phyloP scores from a whole-genome alignment of 345 rosid species.

The Eucalyptus fibrosa region DNA sequence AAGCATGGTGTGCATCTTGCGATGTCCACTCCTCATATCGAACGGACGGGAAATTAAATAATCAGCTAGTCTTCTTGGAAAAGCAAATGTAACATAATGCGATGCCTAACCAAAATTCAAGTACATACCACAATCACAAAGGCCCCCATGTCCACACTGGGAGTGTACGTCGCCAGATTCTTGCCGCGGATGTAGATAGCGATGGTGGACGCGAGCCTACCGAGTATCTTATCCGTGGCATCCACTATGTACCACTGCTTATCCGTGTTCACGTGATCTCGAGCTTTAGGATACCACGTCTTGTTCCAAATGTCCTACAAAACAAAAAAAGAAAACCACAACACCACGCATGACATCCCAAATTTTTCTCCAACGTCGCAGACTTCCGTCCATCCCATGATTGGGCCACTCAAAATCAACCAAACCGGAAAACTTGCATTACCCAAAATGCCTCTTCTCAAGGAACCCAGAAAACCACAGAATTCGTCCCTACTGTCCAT shows the following conservation, averaged over 20 bases:
- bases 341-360: background rate
- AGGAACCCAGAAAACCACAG: background rate
- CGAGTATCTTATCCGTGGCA: constrained; percentile 84
- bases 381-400: background rate
- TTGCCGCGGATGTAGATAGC: constrained; percentile 87
- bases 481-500: background rate
- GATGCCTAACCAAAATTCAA: background rate
- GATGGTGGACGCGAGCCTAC: constrained; percentile 86
- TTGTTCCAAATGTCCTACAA: constrained; percentile 89
- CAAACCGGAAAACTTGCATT: background rate
- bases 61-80: background rate
- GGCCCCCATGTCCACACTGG: constrained; percentile 98
- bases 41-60: background rate
- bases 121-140: constrained; percentile 90
- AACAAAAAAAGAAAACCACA: background rate
- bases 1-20: background rate
- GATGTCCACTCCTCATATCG: background rate
- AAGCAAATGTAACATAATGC: background rate
- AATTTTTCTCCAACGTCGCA: background rate
- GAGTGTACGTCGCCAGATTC: constrained; percentile 82
- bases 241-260: constrained; percentile 89
- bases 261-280: constrained; percentile 72
- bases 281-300: constrained; percentile 94
- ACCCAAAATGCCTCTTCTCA: background rate
- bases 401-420: background rate